Evolutionary conservation across 352 stramenopile species (phyloP).

Genomic region (Phytophthora chlamydospora): DNA sequence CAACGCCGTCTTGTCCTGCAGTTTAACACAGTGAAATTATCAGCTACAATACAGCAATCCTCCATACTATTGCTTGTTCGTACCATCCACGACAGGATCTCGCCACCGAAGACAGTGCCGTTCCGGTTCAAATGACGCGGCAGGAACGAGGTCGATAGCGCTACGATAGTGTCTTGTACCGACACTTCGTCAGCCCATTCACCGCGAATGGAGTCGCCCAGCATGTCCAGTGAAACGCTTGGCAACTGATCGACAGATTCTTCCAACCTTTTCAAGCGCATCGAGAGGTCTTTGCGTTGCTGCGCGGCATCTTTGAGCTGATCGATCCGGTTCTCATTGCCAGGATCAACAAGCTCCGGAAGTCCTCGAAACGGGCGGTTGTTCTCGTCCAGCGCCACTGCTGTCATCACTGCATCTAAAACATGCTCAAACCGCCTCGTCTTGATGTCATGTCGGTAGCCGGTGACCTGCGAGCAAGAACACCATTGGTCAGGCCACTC

Average conservation of each 20-base stretch:
- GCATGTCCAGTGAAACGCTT: constrained; percentile 18
- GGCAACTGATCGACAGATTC: constrained; percentile 33
- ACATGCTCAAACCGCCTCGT: constrained; percentile 36
- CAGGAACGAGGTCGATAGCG: constrained; percentile 55
- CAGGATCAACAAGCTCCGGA: constrained; percentile 34
- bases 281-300: constrained; percentile 33
- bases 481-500: too few species aligned
- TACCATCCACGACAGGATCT: constrained; percentile 58
- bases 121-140: constrained; percentile 59
- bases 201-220: constrained; percentile 14
- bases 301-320: constrained; percentile 23
- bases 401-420: constrained; percentile 46
- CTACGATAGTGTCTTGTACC: constrained; percentile 51
- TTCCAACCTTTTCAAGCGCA: constrained; percentile 31
- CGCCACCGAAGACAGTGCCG: constrained; percentile 60
- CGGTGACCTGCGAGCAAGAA: constrained; percentile 19
- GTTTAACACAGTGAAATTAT: background rate
- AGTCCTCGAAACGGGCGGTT: constrained; percentile 30
- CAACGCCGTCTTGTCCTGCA: constrained; percentile 55
- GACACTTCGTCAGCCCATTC: constrained; percentile 8
- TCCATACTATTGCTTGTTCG: background rate
- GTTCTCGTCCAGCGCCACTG: constrained; percentile 48
- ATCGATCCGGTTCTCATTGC: constrained; percentile 11
- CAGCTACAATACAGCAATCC: background rate
- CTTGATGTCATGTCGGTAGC: constrained; percentile 39